Evolutionary conservation across 345 rosid species (phyloP).

Genomic region (Syzygium oleosum): DNA sequence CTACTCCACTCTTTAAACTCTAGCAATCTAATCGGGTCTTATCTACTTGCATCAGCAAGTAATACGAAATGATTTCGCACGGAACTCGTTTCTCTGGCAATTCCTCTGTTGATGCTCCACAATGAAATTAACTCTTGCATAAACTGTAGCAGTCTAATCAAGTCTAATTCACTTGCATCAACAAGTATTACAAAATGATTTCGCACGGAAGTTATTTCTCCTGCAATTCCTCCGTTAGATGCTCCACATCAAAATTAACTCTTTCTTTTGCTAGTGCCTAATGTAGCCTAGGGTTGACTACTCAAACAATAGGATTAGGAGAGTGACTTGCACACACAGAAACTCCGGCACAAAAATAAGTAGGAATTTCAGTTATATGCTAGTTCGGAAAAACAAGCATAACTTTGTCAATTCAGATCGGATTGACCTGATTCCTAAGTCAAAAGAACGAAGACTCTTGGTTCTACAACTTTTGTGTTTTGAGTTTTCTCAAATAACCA

Average conservation of each 20-base stretch:
- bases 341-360: too few relatives aligned
- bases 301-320: too few relatives aligned
- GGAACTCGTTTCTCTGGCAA: background rate
- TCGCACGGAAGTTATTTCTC: background rate
- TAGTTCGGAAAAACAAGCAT: too few relatives aligned
- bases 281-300: too few relatives aligned
- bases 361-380: too few relatives aligned
- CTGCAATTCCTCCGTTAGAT: background rate
- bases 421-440: too few relatives aligned
- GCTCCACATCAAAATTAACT: background rate
- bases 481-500: too few relatives aligned
- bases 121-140: background rate
- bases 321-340: too few relatives aligned
- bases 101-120: background rate
- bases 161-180: background rate
- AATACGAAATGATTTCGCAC: background rate
- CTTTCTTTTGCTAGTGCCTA: background rate
- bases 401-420: too few relatives aligned
- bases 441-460: too few relatives aligned
- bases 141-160: background rate
- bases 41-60: background rate
- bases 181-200: background rate
- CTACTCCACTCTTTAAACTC: background rate
- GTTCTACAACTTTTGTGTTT: too few relatives aligned
- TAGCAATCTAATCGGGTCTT: background rate